Percentiles rank a stretch among this genome's conserved stretches.
Conservation (phyloP, 2,329 filamentous ascomycete genomes). For the Chaetomiaceae sp. region DNA sequence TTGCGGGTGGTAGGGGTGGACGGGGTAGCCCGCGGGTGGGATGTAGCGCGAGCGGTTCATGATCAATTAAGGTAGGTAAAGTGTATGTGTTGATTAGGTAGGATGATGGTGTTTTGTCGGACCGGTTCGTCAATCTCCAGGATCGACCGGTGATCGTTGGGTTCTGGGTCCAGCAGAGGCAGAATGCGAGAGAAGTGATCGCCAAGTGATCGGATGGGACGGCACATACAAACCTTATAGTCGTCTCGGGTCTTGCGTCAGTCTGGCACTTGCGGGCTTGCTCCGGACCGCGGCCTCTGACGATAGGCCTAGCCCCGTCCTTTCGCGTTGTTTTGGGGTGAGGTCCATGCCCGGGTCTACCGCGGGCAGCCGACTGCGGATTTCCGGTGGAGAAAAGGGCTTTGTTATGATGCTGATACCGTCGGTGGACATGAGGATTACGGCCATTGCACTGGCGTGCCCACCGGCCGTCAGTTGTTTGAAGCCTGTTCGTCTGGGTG, state of each 20-base stretch:
- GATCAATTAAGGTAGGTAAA: not conserved
- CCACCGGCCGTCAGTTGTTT: constrained; percentile 2
- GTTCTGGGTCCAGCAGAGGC: not conserved
- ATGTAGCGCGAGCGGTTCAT: constrained; percentile 19
- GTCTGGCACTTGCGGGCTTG: constrained; percentile 6
- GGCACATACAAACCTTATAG: constrained; percentile 17
- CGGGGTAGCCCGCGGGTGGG: constrained; percentile 6
- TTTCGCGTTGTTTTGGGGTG: not conserved
- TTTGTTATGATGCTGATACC: not conserved
- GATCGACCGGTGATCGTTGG: constrained; percentile 9
- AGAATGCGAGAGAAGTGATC: constrained; percentile 6
- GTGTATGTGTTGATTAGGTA: not conserved
- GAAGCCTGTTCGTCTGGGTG: constrained; percentile 6
- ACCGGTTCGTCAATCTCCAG: not conserved
- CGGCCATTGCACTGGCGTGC: not conserved
- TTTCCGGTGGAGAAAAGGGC: not conserved
- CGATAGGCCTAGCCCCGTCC: not conserved
- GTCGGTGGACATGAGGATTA: not conserved
- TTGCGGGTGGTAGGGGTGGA: constrained; percentile 9
- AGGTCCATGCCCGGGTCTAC: not conserved
- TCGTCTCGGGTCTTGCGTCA: constrained; percentile 4
- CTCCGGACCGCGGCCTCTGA: constrained; percentile 10
- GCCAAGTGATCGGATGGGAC: not conserved
- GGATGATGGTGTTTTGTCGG: not conserved
- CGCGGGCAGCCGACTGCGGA: not conserved